These are phyloP conservation scores for Taphrina pruni DNA, from an alignment of 1,139 yeast species.

Conservation along the genomic window DNA sequence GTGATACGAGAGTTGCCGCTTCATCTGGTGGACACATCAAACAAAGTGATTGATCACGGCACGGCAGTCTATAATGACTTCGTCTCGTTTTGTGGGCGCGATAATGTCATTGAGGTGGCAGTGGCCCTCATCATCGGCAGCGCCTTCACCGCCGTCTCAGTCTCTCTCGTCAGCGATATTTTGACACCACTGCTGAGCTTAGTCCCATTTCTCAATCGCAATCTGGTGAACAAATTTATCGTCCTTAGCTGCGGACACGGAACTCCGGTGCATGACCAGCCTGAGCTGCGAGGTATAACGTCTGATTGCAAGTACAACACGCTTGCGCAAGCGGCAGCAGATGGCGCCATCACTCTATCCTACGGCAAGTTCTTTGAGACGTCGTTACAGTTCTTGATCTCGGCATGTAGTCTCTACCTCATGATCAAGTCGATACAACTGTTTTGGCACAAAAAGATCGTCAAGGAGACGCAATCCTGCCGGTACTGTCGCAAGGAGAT, in stretches of 20 bases:
- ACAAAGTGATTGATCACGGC: slow-evolving; percentile 17
- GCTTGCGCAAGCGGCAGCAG: slow-evolving; percentile 18
- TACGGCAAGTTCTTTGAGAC: slow-evolving; percentile 24
- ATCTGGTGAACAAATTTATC: slow-evolving; percentile 16
- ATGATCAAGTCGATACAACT: slow-evolving; percentile 5
- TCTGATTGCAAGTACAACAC: slow-evolving; percentile 13
- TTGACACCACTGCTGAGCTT: slow-evolving; percentile 16
- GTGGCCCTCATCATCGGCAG: slow-evolving; percentile 30
- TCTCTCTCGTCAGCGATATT: slow-evolving; percentile 24
- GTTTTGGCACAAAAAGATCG: slow-evolving; percentile 13
- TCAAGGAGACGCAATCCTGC: slow-evolving; percentile 16
- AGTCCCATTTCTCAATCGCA: slow-evolving; percentile 8
- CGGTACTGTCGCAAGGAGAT: slow-evolving; percentile 19
- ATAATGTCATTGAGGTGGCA: slow-evolving; percentile 29
- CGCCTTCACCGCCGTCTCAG: slow-evolving; percentile 21
- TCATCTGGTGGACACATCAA: slow-evolving; percentile 18
- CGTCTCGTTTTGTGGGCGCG: slow-evolving; percentile 18
- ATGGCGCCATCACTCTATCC: slow-evolving; percentile 22
- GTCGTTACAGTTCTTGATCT: slow-evolving; percentile 14
- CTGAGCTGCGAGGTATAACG: neutral
- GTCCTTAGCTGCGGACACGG: slow-evolving; percentile 18
- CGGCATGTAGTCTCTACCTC: slow-evolving; percentile 13
- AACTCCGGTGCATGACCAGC: neutral
- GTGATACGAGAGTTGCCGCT: slow-evolving; percentile 11
- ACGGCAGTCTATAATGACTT: slow-evolving; percentile 24